Base-by-base conservation (phyloP, 2,329 filamentous ascomycete genomes). In the Ambrosiella xylebori region DNA sequence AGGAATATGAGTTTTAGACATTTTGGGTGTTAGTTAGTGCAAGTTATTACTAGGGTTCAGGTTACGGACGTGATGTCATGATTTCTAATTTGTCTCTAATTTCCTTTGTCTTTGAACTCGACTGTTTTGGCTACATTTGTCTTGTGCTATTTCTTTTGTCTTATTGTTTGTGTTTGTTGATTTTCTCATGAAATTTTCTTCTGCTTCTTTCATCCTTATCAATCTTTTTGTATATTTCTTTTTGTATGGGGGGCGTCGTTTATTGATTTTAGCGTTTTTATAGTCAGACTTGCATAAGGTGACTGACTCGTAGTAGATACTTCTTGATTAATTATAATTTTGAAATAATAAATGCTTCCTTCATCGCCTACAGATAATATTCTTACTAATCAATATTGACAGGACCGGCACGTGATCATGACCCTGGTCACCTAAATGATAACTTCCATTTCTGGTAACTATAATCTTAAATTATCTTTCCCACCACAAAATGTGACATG, bases 1-100 rank as follows among this genome's bases (percentile, higher is more conserved):
- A 64, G 19, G 54, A 60, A 49, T 60, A 54, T 19, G 19, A 3
- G 3, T 19, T 19, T 19, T 19, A 19, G 19, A 19, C 19, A 19
- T 19, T 19, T 17, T 12, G 6, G 45, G 27, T 41, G 36, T n/a
- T 17, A 37, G 36, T n/a, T 17, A 37, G 9, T 8, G 11, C 7
- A 13, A 49, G 44, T 35, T 39, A 27, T 45, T 27, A 38, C 35
- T 56, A 13, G 6, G 39, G 54, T 11, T 56, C 36, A 19, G 37
- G 39, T 45, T 41, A 38, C 54, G 13, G 11, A 8, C 7, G 9
- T 40, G 27, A 47, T 13, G 19, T 13, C 7, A 8, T 56, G 40
- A 17, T 8, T 47, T 49, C 47, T 57, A 9, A 35, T 50, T 11
- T 40, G 19, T 57, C 39, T 47, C 54, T 54, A 9, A 38, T 39